Base-by-base conservation (phyloP, 2,329 filamentous ascomycete species). In the Aureobasidium sp. region DNA sequence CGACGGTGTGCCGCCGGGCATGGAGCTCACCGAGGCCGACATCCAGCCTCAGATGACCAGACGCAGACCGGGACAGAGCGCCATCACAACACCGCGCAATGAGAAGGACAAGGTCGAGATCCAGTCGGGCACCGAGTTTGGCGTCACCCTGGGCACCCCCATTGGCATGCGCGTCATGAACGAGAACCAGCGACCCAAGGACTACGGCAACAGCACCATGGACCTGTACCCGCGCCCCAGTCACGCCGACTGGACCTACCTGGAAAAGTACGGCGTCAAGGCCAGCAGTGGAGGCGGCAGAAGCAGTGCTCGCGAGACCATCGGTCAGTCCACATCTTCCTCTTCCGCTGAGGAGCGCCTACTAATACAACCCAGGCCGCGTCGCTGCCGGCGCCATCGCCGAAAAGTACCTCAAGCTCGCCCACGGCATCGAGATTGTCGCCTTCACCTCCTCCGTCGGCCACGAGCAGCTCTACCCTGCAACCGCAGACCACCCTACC, bases 31-130 rank as follows among this genome's bases (percentile, higher is more conserved):
- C 65, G 92, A 96, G 76, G 64, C 64, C 44, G 90, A 95, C 72
- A 95, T 97, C 72, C 93, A 99, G 77, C 91, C 91, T 53, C 91
- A 97, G 78, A 90, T 97, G 84, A 95, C 88, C 66, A 87, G 93
- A 66, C 85, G 93, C 64, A 84, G 93, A 64, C 93, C 93, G 5
- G 93, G 93, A 48, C 93, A 99, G 77, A 90, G 86, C 68, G 85
- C 86, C 65, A 88, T 97, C 70, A 96, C 91, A 2, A 97, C 94
- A 1, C 93, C 93, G 19, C 85, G 94, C 68, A 85, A 97, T 74
- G 93, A 97, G 77, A 93, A 93, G 75, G 94, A 97, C 75, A 81
- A 82, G 54, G 92, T 97, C 27, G 85, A 91, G 70, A 97, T 97
- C 69, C 90, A 96, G 76, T 96, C 91, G 2, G 93, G 93, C 54